phyloP scores from a whole-genome alignment of 768 basidiomycete species.

The Clitopilus passeckerianus region DNA sequence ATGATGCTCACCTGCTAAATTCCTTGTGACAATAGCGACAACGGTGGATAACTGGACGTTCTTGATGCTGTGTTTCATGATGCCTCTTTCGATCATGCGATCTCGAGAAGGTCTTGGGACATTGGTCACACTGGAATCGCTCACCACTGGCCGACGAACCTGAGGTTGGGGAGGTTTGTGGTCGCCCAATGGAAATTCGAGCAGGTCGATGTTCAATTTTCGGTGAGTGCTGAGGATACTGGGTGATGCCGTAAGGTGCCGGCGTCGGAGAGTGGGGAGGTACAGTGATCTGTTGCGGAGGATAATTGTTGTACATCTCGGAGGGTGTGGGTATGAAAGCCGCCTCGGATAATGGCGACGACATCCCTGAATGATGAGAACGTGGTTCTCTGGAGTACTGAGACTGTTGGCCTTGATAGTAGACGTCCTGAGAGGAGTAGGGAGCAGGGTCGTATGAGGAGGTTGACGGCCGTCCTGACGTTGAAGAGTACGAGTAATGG shows the following conservation, averaged over 20 bases:
- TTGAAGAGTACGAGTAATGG: conserved; percentile 17
- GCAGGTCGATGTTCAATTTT: conserved; percentile 24
- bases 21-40: conserved; percentile 74
- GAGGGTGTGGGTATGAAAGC: conserved; percentile 48
- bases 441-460: conserved; percentile 9
- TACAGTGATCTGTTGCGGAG: conserved; percentile 15
- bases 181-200: conserved; percentile 37
- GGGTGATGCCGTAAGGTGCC: conserved; percentile 13
- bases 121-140: conserved; percentile 68
- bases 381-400: conserved; percentile 3
- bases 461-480: conserved; percentile 16
- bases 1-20: conserved; percentile 55
- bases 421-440: conserved; percentile 15
- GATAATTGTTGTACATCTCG: conserved; percentile 30
- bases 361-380: conserved; percentile 11
- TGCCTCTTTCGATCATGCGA: conserved; percentile 81
- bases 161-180: conserved; percentile 28
- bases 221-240: conserved; percentile 21
- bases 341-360: conserved; percentile 13
- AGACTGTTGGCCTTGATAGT: conserved; percentile 16
- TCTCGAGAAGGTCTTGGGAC: conserved; percentile 76
- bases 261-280: conserved; percentile 18
- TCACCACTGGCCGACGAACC: conserved; percentile 45
- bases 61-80: conserved; percentile 69
- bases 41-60: conserved; percentile 58